Evolutionary conservation across 768 basidiomycete genomes (phyloP), one percentile per base, ranked within the genome.

Genomic region (Coprinopsis marcescibilis): DNA sequence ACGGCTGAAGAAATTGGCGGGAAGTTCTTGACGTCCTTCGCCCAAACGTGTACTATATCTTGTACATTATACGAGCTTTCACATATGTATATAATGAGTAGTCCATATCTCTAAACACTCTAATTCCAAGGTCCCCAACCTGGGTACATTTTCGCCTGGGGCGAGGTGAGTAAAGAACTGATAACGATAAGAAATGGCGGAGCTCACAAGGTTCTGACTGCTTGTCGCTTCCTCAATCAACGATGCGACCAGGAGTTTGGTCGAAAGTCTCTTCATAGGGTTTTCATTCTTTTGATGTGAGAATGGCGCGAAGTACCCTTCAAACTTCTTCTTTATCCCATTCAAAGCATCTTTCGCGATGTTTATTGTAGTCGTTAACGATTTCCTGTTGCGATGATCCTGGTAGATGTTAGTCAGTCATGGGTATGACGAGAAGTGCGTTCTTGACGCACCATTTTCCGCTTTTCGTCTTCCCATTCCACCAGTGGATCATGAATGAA

Each of bases 401-500:
- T n/a, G n/a, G n/a, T n/a, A n/a, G n/a, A n/a, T n/a, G n/a, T n/a
- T n/a, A n/a, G n/a, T n/a, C n/a, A n/a, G n/a, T n/a, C n/a, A n/a
- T n/a, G n/a, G n/a, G n/a, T n/a, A n/a, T n/a, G n/a, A n/a, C n/a
- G n/a, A n/a, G n/a, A n/a, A n/a, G n/a, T 45, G 43, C 20, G 24
- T 35, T 20, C 23, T 23, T 19, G 33, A 52, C 71, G 20, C 50
- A 83, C 80, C 60, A 80, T 65, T 57, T 78, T 84, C 12, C 81
- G 76, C 51, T 80, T 82, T 60, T 88, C 82, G 34, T 90, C 84
- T 51, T 90, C 86, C 90, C 93, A 98, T 63, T 98, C 95, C 25
- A 94, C 85, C 2, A 99, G 75, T 1, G 96, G 96, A 62, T 99
- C 96, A 56, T 98, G 95, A 24, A 94, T 81, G 62, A 98, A 98